A percentile compares a stretch with the other conserved stretches of the same genome.
phyloP scores from a whole-genome alignment of 139 green algal species.

The Astrephomene gubernaculifera region DNA sequence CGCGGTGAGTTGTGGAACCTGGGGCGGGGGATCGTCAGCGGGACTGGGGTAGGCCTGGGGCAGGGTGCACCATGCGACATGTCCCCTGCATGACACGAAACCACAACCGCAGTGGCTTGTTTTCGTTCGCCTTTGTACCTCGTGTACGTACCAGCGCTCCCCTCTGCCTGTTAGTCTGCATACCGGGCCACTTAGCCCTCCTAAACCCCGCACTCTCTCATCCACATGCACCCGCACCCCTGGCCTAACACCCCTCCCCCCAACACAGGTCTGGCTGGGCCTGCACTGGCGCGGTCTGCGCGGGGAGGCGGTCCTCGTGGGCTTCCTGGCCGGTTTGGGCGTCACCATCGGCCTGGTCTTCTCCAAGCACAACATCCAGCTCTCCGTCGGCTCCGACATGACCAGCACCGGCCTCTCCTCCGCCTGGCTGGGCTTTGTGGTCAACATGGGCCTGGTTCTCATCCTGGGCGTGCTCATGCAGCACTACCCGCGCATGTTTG shows the following conservation, averaged over 20 bases:
- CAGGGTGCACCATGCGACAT: too few species aligned
- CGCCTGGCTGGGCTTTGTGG: constrained; percentile 59
- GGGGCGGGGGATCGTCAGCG: not conserved
- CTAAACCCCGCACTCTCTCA: too few species aligned
- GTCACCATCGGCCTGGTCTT: constrained; percentile 61
- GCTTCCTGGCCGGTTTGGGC: constrained; percentile 50
- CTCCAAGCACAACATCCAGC: constrained; percentile 44
- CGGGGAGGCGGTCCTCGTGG: constrained; percentile 52
- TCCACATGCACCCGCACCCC: not conserved
- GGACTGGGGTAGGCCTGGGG: too few species aligned
- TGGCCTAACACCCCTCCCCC: not conserved
- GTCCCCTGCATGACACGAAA: too few species aligned
- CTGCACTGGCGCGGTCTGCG: constrained; percentile 64
- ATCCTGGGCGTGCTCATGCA: constrained; percentile 49
- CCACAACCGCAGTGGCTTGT: too few species aligned
- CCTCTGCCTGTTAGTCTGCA: too few species aligned
- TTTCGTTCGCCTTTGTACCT: too few species aligned
- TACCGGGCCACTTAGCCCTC: too few species aligned
- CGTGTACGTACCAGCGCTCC: too few species aligned
- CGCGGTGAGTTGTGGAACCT: constrained; percentile 2
- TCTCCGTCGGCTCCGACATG: constrained; percentile 44
- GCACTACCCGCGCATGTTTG: constrained; percentile 29
- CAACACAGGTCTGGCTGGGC: constrained; percentile 53
- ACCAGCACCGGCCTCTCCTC: constrained; percentile 49
- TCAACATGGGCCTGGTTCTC: constrained; percentile 58